Evolutionary conservation across 1,284 basidiomycete species (phyloP).

Genomic region (Rugosomyces carneus): DNA sequence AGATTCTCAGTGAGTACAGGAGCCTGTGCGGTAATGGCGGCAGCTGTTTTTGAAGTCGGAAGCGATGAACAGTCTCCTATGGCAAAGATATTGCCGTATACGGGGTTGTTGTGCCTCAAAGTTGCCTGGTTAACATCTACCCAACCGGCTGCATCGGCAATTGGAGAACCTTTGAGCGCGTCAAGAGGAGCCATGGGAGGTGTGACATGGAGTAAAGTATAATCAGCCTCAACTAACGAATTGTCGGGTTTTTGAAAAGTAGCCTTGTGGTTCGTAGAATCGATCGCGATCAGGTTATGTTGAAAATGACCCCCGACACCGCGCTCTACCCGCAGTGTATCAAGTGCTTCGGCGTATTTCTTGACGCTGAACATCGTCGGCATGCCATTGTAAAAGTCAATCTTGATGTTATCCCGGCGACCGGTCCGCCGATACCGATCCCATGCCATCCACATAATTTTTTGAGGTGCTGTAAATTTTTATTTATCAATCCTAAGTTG

Average conservation of each 20-base stretch:
- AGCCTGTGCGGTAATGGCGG: slow-evolving; percentile 87
- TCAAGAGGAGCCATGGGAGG: slow-evolving; percentile 90
- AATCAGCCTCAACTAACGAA: slow-evolving; percentile 63
- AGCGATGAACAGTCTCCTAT: slow-evolving; percentile 88
- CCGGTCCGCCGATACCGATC: slow-evolving; percentile 61
- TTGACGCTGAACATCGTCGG: slow-evolving; percentile 90
- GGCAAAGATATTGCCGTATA: slow-evolving; percentile 81
- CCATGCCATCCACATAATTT: slow-evolving; percentile 96
- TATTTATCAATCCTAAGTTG: too few species aligned
- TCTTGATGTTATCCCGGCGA: slow-evolving; percentile 53
- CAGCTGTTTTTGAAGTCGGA: slow-evolving; percentile 94
- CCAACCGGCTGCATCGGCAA: slow-evolving; percentile 83
- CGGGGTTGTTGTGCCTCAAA: slow-evolving; percentile 77
- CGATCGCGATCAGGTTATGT: slow-evolving; percentile 79
- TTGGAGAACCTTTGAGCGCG: slow-evolving; percentile 73
- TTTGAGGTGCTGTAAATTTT: slow-evolving; percentile 63
- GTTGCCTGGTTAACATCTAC: slow-evolving; percentile 81
- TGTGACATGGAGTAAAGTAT: slow-evolving; percentile 82
- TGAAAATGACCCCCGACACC: slow-evolving; percentile 77
- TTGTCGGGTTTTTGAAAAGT: slow-evolving; percentile 79
- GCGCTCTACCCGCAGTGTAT: slow-evolving; percentile 74
- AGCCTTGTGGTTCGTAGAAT: slow-evolving; percentile 66
- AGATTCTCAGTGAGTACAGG: slow-evolving; percentile 93
- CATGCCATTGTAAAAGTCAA: slow-evolving; percentile 90
- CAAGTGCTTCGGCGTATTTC: slow-evolving; percentile 87